phyloP scores from a whole-genome alignment of 2,329 filamentous ascomycete genomes.

The Verticillium zaregamsianum region DNA sequence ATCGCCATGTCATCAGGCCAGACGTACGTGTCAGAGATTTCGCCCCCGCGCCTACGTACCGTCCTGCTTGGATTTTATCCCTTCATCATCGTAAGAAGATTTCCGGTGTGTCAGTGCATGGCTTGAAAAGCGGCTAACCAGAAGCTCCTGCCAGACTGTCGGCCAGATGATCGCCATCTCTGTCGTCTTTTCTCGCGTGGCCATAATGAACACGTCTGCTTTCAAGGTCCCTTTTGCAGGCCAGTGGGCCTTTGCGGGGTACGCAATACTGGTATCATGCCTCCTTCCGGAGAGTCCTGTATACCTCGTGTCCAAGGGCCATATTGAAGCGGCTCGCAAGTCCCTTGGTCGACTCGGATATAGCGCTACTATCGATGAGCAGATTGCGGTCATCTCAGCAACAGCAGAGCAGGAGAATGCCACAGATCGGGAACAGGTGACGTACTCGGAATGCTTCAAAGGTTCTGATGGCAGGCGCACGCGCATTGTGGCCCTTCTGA shows the following conservation, averaged over 20 bases:
- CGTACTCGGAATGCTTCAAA: constrained; percentile 3
- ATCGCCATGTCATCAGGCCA: neutral
- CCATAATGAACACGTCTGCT: neutral
- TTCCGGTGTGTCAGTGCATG: neutral
- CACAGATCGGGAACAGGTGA: neutral
- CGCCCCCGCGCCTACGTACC: neutral
- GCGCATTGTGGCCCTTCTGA: neutral
- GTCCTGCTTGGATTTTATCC: neutral
- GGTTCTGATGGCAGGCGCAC: neutral
- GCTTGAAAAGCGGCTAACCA: neutral
- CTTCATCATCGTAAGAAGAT: neutral
- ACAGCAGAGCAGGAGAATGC: neutral
- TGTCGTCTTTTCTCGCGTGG: neutral
- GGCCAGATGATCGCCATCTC: neutral
- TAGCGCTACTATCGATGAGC: neutral
- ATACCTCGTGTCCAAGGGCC: neutral
- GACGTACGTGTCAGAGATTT: neutral
- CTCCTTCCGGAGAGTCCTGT: constrained; percentile 4
- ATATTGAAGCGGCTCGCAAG: constrained; percentile 1
- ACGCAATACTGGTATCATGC: neutral
- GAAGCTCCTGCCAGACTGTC: neutral
- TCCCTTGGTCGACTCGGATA: neutral
- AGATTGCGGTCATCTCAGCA: neutral
- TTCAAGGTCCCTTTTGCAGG: constrained; percentile 3
- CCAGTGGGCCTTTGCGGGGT: constrained; percentile 5